phyloP scores from a whole-genome alignment of 106 monocot species.

The Acorus gramineus region DNA sequence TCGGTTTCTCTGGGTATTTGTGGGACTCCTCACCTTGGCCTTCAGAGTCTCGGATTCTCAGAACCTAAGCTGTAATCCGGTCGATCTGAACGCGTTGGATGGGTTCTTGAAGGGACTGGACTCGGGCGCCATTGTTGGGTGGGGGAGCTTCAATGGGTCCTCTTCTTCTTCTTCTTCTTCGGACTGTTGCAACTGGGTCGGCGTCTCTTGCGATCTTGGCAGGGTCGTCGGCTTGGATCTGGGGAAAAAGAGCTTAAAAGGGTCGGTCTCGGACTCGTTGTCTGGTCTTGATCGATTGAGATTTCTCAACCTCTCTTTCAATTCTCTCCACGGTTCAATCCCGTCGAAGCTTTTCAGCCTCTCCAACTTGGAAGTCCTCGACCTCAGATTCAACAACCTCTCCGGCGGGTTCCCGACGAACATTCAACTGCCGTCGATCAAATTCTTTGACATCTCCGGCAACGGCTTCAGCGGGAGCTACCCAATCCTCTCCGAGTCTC shows the following conservation, averaged over 20 bases:
- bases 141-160: conserved; percentile 8
- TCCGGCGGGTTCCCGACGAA: conserved; percentile 9
- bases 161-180: neutral
- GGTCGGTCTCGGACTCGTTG: neutral
- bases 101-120: too few species aligned
- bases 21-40: too few species aligned
- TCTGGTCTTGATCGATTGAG: neutral
- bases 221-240: conserved; percentile 24
- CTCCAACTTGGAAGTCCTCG: conserved; percentile 7
- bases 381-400: conserved; percentile 28
- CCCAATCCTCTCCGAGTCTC: conserved; percentile 14
- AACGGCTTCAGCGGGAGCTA: conserved; percentile 21
- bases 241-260: conserved; percentile 10
- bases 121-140: too few species aligned
- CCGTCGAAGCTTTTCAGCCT: conserved; percentile 16
- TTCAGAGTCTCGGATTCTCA: too few species aligned
- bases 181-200: conserved; percentile 12
- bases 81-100: too few species aligned
- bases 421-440: conserved; percentile 14
- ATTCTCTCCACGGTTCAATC: conserved; percentile 15
- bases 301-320: conserved; percentile 17
- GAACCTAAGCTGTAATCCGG: too few species aligned
- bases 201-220: conserved; percentile 11
- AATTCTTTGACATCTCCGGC: conserved; percentile 21
- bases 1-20: too few species aligned